phyloP scores from a whole-genome alignment of 2,329 filamentous ascomycete genomes.

The Fusarium napiforme region DNA sequence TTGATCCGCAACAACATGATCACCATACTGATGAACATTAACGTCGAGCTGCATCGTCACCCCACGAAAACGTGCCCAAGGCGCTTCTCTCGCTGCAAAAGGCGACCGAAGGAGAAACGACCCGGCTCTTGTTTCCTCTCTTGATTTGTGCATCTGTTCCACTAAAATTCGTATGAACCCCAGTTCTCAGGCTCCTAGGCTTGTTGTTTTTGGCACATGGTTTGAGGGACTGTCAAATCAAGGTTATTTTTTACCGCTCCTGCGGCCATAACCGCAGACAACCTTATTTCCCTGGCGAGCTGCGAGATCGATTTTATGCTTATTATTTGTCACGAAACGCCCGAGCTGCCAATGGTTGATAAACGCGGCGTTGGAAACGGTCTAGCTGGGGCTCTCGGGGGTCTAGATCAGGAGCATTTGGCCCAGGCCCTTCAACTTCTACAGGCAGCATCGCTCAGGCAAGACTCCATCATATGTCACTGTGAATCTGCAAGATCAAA shows the following conservation, averaged over 20 bases:
- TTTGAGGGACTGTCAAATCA: slow-evolving; percentile 24
- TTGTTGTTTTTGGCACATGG: slow-evolving; percentile 28
- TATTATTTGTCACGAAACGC: slow-evolving; percentile 19
- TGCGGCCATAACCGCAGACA: slow-evolving; percentile 25
- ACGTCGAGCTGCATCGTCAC: slow-evolving; percentile 22
- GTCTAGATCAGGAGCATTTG: neutral
- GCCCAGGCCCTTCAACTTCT: neutral
- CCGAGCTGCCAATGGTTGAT: neutral
- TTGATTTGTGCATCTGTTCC: slow-evolving; percentile 11
- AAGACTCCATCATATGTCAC: neutral
- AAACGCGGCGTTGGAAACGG: neutral
- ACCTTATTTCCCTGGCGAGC: slow-evolving; percentile 17
- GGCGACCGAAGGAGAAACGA: neutral
- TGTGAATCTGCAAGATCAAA: neutral
- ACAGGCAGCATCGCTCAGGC: neutral
- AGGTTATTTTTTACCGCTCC: slow-evolving; percentile 26
- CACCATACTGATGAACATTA: slow-evolving; percentile 11
- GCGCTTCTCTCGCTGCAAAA: neutral
- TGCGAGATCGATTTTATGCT: slow-evolving; percentile 30
- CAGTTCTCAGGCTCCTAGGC: neutral
- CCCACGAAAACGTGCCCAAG: neutral
- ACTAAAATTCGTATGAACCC: neutral
- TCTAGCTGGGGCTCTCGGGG: neutral
- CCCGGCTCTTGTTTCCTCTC: slow-evolving; percentile 1
- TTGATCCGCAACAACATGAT: slow-evolving; percentile 17